Percentiles rank a stretch among this genome's conserved stretches.
Conservation (phyloP, 805 yeast species). For the Starmerella bacillaris region DNA sequence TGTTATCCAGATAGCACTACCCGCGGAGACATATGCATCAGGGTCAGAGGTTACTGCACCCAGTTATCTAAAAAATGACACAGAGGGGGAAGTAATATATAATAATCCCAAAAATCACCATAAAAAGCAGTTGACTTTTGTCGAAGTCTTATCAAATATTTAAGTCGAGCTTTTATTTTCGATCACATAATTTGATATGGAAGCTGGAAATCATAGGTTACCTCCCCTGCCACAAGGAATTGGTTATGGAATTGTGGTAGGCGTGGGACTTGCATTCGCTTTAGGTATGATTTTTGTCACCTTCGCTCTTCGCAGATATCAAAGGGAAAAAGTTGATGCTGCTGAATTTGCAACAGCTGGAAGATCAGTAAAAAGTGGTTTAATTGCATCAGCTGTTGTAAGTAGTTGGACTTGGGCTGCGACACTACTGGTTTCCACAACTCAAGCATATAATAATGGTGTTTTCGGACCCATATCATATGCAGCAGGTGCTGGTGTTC, state of each 20-base stretch:
- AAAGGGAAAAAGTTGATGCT: slow-evolving; percentile 71
- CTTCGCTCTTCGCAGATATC: slow-evolving; percentile 52
- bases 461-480: slow-evolving; percentile 66
- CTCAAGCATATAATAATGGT: slow-evolving; percentile 66
- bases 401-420: slow-evolving; percentile 94
- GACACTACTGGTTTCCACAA: slow-evolving; percentile 52
- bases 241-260: slow-evolving; percentile 77
- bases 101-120: no score
- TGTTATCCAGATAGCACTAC: no score
- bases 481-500: slow-evolving; percentile 84
- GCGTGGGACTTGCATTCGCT: slow-evolving; percentile 53
- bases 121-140: no score
- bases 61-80: no score
- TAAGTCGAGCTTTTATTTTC: no score
- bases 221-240: slow-evolving; percentile 49
- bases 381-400: slow-evolving; percentile 79
- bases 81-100: no score
- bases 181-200: no score
- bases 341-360: slow-evolving; percentile 93
- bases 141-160: no score
- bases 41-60: slow-evolving; percentile 3
- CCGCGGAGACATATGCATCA: slow-evolving; percentile 7
- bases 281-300: slow-evolving; percentile 66
- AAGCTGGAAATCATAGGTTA: slow-evolving; percentile 1
- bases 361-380: slow-evolving; percentile 65